phyloP scores from a whole-genome alignment of 805 yeast species.

The Candida schatavii region DNA sequence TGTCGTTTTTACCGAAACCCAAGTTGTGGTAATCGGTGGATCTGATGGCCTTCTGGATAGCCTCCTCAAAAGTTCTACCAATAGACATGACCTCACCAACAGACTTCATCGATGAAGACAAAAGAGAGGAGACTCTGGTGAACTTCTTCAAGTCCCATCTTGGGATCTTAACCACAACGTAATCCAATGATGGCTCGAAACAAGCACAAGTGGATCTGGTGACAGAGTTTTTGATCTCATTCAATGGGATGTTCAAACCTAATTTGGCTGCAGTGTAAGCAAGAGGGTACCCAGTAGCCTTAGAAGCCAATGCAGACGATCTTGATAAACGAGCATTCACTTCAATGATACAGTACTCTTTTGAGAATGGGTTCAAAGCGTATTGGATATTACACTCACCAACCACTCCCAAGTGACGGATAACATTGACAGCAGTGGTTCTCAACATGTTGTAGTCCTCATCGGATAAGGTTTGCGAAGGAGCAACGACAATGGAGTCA shows the following conservation, averaged over 20 bases:
- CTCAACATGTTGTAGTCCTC: slow-evolving; percentile 97
- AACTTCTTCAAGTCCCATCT: slow-evolving; percentile 98
- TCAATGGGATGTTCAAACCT: slow-evolving; percentile 88
- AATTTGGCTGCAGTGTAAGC: slow-evolving; percentile 98
- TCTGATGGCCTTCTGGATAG: slow-evolving; percentile 95
- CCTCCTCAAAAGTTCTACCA: slow-evolving; percentile 97
- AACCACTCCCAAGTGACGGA: slow-evolving; percentile 96
- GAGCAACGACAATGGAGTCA: slow-evolving; percentile 98
- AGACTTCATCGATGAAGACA: slow-evolving; percentile 94
- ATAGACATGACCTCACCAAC: slow-evolving; percentile 99
- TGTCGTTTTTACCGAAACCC: slow-evolving; percentile 85
- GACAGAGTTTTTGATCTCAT: slow-evolving; percentile 88
- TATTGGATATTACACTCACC: slow-evolving; percentile 99
- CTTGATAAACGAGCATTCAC: slow-evolving; percentile 97
- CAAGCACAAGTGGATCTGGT: slow-evolving; percentile 93
- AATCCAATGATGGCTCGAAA: slow-evolving; percentile 96
- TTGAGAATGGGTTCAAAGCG: slow-evolving; percentile 88
- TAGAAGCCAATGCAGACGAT: slow-evolving; percentile 98
- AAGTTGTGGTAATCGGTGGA: slow-evolving; percentile 93
- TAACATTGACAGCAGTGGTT: slow-evolving; percentile 95
- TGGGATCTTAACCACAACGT: slow-evolving; percentile 96
- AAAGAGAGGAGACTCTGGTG: slow-evolving; percentile 82
- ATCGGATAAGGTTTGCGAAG: slow-evolving; percentile 94
- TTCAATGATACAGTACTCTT: slow-evolving; percentile 95
- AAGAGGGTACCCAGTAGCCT: slow-evolving; percentile 97